A percentile compares a stretch with the other conserved stretches of the same genome.
Conservation (phyloP, 164 flowering plant genomes). For the Aristolochia californica region DNA sequence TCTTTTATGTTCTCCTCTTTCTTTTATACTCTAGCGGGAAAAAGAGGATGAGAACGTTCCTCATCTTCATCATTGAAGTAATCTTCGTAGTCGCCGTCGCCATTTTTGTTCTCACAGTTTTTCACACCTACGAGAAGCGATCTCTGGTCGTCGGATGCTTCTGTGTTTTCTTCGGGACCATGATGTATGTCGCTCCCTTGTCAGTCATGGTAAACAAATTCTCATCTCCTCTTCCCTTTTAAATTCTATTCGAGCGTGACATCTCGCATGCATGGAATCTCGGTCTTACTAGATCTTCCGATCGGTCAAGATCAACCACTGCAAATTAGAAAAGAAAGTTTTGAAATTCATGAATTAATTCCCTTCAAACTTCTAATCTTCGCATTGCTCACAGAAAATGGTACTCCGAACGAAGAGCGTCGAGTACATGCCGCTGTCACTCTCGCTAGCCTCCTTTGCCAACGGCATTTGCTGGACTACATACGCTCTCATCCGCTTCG, state of each 20-base stretch:
- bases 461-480: slow-evolving; percentile 56
- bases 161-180: slow-evolving; percentile 32
- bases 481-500: slow-evolving; percentile 62
- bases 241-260: neutral
- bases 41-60: slow-evolving; percentile 27
- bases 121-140: slow-evolving; percentile 28
- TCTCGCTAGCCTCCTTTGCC: slow-evolving; percentile 47
- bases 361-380: too few species aligned
- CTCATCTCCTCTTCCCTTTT: neutral
- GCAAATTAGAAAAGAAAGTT: too few species aligned
- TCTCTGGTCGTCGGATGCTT: slow-evolving; percentile 39
- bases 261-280: neutral
- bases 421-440: slow-evolving; percentile 63
- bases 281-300: neutral
- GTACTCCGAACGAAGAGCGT: slow-evolving; percentile 68
- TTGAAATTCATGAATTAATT: too few species aligned
- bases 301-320: too few species aligned
- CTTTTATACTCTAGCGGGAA: slow-evolving; percentile 30
- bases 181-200: slow-evolving; percentile 69
- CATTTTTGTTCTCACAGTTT: slow-evolving; percentile 28
- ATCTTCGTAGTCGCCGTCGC: slow-evolving; percentile 21
- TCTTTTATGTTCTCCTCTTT: slow-evolving; percentile 41
- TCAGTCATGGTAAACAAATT: slow-evolving; percentile 52
- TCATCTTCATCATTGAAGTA: slow-evolving; percentile 25
- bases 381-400: slow-evolving; percentile 34